Evolutionary conservation across 2,329 filamentous ascomycete genomes (phyloP).

Genomic region (Fusarium chuoi): DNA sequence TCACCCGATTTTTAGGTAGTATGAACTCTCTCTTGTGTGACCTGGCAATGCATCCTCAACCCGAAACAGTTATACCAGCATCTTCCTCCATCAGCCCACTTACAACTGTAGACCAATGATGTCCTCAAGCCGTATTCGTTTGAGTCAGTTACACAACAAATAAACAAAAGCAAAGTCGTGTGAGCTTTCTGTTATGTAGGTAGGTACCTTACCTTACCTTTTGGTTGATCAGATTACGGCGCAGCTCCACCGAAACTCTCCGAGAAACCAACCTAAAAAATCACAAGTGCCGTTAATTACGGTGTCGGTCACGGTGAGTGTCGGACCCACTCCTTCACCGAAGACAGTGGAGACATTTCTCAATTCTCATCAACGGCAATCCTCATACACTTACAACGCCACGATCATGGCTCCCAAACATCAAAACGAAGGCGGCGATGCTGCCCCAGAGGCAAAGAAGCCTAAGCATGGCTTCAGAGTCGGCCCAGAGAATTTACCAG

Average conservation of each 20-base stretch:
- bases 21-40: slow-evolving; percentile 23
- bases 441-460: slow-evolving; percentile 59
- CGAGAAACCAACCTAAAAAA: background rate
- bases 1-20: background rate
- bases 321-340: slow-evolving; percentile 22
- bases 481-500: slow-evolving; percentile 89
- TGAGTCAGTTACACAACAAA: background rate
- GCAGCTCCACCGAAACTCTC: slow-evolving; percentile 23
- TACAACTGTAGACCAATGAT: background rate
- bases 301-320: background rate
- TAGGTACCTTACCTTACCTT: too few species aligned
- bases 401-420: slow-evolving; percentile 48
- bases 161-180: background rate
- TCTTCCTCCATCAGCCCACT: slow-evolving; percentile 7
- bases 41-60: slow-evolving; percentile 33
- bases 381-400: slow-evolving; percentile 31
- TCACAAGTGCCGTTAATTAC: background rate
- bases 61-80: slow-evolving; percentile 22
- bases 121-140: background rate
- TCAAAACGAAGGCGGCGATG: slow-evolving; percentile 43
- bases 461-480: slow-evolving; percentile 80
- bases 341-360: slow-evolving; percentile 27
- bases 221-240: slow-evolving; percentile 14
- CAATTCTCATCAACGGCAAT: slow-evolving; percentile 38
- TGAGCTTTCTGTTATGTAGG: background rate